Conservation (phyloP, 2,329 filamentous ascomycete species). For the Penicillium oxalicum region DNA sequence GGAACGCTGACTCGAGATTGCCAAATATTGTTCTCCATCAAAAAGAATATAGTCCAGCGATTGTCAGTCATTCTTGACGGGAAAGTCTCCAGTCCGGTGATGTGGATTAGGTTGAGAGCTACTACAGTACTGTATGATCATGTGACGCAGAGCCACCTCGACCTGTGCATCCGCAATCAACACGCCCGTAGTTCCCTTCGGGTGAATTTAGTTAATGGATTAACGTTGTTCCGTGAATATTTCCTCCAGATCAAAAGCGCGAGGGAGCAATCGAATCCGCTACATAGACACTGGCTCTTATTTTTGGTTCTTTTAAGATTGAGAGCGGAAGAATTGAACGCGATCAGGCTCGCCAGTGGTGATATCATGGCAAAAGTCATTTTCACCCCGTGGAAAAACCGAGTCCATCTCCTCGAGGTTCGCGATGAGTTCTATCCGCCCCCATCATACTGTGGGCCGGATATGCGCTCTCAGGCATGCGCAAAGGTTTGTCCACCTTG, state of each 20-base stretch:
- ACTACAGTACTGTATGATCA: too few species aligned
- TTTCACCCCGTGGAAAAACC: conserved; percentile 40
- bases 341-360: not conserved
- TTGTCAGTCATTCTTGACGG: too few species aligned
- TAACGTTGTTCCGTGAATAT: not conserved
- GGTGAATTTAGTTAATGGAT: not conserved
- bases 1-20: too few species aligned
- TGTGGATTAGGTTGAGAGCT: too few species aligned
- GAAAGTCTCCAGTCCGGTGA: too few species aligned
- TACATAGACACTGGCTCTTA: not conserved
- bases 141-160: too few species aligned
- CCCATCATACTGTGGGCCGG: conserved; percentile 27
- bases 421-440: conserved; percentile 38
- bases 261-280: not conserved
- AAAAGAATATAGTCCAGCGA: too few species aligned
- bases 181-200: not conserved
- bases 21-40: too few species aligned
- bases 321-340: too few species aligned
- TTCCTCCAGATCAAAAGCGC: not conserved
- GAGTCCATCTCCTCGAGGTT: conserved; percentile 33
- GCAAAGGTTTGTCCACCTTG: conserved; percentile 29
- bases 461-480: conserved; percentile 36
- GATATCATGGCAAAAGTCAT: conserved; percentile 35
- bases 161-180: too few species aligned
- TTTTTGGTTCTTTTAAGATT: not conserved